These are phyloP conservation scores for Moniliophthora roreri DNA, from an alignment of 1,284 basidiomycete genomes.

Conservation along the genomic window DNA sequence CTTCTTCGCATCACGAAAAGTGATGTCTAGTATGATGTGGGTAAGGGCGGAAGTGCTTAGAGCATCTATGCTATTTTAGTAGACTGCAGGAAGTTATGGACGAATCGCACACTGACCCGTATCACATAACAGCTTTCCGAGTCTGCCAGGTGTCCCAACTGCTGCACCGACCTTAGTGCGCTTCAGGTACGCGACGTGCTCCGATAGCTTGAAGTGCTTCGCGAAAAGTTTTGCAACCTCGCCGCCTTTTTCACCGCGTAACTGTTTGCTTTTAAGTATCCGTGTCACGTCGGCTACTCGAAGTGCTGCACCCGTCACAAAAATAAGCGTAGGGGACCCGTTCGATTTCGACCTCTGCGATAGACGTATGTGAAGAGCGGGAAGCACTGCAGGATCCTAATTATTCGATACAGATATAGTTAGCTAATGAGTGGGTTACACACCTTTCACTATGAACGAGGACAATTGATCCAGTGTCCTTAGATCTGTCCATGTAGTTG, in stretches of 20 bases:
- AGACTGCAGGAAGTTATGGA: background rate
- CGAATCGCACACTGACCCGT: slow-evolving; percentile 51
- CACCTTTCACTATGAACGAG: slow-evolving; percentile 74
- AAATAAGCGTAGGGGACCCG: slow-evolving; percentile 78
- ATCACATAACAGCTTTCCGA: slow-evolving; percentile 78
- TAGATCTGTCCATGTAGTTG: slow-evolving; percentile 65
- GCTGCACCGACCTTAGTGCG: slow-evolving; percentile 76
- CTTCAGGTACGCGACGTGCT: slow-evolving; percentile 75
- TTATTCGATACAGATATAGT: slow-evolving; percentile 5
- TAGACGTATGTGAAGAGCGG: slow-evolving; percentile 66
- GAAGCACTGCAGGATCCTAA: slow-evolving; percentile 49
- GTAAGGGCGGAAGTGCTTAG: slow-evolving; percentile 70
- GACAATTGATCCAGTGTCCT: slow-evolving; percentile 68
- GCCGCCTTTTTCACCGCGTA: slow-evolving; percentile 75
- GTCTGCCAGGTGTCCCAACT: slow-evolving; percentile 78
- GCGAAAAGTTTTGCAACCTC: slow-evolving; percentile 87
- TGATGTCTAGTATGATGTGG: slow-evolving; percentile 78
- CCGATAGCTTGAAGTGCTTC: slow-evolving; percentile 81
- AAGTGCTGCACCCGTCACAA: slow-evolving; percentile 75
- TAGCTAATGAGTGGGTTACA: slow-evolving; percentile 13
- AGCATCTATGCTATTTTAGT: slow-evolving; percentile 47
- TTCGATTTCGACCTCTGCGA: slow-evolving; percentile 69
- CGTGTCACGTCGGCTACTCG: slow-evolving; percentile 78
- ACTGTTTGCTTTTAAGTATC: slow-evolving; percentile 62
- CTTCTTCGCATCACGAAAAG: slow-evolving; percentile 72